Evolutionary conservation across 2,329 filamentous ascomycete genomes (phyloP), one percentile per base, ranked within the genome.

Genomic region (Phialophora macrospora): DNA sequence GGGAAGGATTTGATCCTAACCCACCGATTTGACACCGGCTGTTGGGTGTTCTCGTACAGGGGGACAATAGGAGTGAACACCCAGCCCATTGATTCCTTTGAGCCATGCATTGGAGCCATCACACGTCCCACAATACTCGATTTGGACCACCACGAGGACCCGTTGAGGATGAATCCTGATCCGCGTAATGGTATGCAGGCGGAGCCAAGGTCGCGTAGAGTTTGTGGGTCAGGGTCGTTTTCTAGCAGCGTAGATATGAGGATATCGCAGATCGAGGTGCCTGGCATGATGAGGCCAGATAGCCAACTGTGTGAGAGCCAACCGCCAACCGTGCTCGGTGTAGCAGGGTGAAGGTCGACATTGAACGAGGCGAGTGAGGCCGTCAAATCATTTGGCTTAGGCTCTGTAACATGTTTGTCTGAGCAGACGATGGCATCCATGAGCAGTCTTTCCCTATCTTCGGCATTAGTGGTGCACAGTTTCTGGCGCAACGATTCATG

Each of bases 261-360:
- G 28, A 86, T 78, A 63, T 86, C 81, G 46, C 79, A 81, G 22
- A 84, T 82, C 3, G 79, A 73, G 69, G 85, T 82, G 3, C 85
- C 85, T 0, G 85, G 84, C 44, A 86, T 73, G 1, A 86, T 77
- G 24, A 87, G 75, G 0, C 84, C 84, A 0, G 83, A 82, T 0
- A 87, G 76, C 77, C 82, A 87, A 7, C 82, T 82, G 30, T 83
- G 80, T 59, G 82, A 85, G 2, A 86, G 77, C 84, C 84, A 87
- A 9, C 84, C 83, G 41, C 82, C 78, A 30, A 80, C 74, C 26
- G 80, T 76, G 73, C 30, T 56, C 17, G 63, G 14, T 8, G 62
- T 63, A 11, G 69, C 69, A 14, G 67, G 24, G n/a, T 66, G 62
- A 12, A 71, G 61, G 46, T 71, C 65, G 20, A 69, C 62, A 30